Conservation (phyloP, 2,329 filamentous ascomycete genomes). For the Phyllosticta paracitricarpa region DNA sequence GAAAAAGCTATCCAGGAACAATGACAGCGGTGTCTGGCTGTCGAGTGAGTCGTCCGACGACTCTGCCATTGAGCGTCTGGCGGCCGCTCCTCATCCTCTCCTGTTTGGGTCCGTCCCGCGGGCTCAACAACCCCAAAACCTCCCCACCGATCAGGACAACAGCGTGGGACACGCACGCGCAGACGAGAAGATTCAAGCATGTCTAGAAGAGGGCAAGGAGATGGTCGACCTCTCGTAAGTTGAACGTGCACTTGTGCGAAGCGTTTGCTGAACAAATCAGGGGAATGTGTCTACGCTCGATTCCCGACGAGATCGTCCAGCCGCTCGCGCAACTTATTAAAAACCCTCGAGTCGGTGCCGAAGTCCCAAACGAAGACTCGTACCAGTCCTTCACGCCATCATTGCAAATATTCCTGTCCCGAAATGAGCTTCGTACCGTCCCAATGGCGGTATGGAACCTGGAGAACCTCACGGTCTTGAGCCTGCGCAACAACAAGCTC, state of each 20-base stretch:
- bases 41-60: constrained; percentile 47
- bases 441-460: constrained; percentile 54
- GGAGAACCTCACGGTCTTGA: constrained; percentile 53
- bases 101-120: constrained; percentile 7
- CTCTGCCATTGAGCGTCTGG: constrained; percentile 35
- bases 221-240: constrained; percentile 53
- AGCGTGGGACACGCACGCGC: background rate
- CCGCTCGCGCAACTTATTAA: constrained; percentile 39
- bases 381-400: constrained; percentile 50
- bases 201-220: constrained; percentile 49
- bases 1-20: constrained; percentile 47
- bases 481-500: constrained; percentile 54
- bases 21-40: constrained; percentile 62
- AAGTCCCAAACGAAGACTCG: constrained; percentile 47
- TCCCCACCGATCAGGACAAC: constrained; percentile 11
- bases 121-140: background rate
- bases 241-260: background rate
- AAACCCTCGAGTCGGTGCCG: constrained; percentile 39
- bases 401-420: constrained; percentile 52
- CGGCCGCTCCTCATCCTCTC: constrained; percentile 13
- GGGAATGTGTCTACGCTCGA: constrained; percentile 20
- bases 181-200: constrained; percentile 7
- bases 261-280: constrained; percentile 9
- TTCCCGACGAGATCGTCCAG: constrained; percentile 49
- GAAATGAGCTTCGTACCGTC: constrained; percentile 47